phyloP scores from a whole-genome alignment of 164 flowering plant species.

The Cinnamomum chago region DNA sequence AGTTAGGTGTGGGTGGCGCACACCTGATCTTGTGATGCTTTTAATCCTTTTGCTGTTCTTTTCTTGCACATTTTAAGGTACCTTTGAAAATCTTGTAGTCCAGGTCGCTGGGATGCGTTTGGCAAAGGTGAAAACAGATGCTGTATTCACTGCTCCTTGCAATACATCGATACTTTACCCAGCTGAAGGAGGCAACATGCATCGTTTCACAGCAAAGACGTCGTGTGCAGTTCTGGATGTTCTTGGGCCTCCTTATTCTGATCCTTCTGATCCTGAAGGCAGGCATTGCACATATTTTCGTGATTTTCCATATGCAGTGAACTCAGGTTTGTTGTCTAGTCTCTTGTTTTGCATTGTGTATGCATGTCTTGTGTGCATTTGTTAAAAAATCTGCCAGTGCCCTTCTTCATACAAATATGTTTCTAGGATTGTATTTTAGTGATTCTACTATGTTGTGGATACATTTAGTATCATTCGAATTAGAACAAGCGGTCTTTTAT shows the following conservation, averaged over 20 bases:
- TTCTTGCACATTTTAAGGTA: background rate
- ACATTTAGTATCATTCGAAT: background rate
- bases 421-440: background rate
- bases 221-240: slow-evolving; percentile 89
- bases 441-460: background rate
- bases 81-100: background rate
- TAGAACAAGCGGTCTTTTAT: too few species aligned
- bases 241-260: slow-evolving; percentile 84
- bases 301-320: slow-evolving; percentile 41
- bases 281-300: slow-evolving; percentile 68
- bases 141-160: slow-evolving; percentile 68
- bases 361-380: background rate
- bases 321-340: slow-evolving; percentile 36
- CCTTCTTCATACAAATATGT: background rate
- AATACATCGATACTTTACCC: slow-evolving; percentile 76
- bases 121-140: slow-evolving; percentile 54
- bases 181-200: slow-evolving; percentile 84
- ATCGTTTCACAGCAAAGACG: slow-evolving; percentile 71
- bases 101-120: slow-evolving; percentile 36
- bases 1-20: background rate
- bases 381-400: background rate
- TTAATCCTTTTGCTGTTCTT: background rate
- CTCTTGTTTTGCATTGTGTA: background rate
- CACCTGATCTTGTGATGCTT: background rate
- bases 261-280: slow-evolving; percentile 57